phyloP scores from a whole-genome alignment of 2,329 filamentous ascomycete genomes.

The Corniculantispora saksenae region DNA sequence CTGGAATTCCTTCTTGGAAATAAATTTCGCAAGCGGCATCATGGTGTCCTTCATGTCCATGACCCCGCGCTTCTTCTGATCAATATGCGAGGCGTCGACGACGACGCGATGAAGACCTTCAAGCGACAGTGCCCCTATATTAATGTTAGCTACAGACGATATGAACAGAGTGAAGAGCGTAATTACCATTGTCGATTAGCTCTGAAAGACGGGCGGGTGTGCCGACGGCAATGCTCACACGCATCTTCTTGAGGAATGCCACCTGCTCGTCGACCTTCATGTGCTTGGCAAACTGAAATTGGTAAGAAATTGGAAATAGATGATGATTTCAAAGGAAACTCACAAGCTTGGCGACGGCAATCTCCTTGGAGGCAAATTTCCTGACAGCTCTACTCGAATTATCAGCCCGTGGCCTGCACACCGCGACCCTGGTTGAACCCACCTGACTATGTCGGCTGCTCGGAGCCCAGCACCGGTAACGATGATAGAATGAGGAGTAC shows the following conservation, averaged over 20 bases:
- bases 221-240: constrained; percentile 84
- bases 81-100: constrained; percentile 88
- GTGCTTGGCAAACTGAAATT: constrained; percentile 80
- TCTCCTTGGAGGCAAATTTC: constrained; percentile 77
- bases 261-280: constrained; percentile 92
- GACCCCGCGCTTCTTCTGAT: constrained; percentile 90
- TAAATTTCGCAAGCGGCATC: constrained; percentile 73
- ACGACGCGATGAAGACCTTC: constrained; percentile 76
- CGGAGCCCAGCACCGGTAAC: constrained; percentile 82
- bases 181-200: constrained; percentile 75
- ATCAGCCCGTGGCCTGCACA: constrained; percentile 23
- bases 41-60: constrained; percentile 95
- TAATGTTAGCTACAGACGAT: constrained; percentile 4
- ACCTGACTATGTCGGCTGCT: constrained; percentile 82
- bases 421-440: constrained; percentile 23
- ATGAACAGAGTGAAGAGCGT: too few relatives aligned
- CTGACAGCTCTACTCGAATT: constrained; percentile 60
- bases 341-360: constrained; percentile 78
- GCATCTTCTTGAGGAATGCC: constrained; percentile 66
- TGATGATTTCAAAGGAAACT: constrained; percentile 25
- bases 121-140: constrained; percentile 64
- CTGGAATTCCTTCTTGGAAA: constrained; percentile 71
- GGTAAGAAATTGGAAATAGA: not conserved
- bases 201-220: constrained; percentile 83
- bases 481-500: constrained; percentile 82